phyloP scores from a whole-genome alignment of 2,329 filamentous ascomycete genomes.

The Pezicula radicicola region DNA sequence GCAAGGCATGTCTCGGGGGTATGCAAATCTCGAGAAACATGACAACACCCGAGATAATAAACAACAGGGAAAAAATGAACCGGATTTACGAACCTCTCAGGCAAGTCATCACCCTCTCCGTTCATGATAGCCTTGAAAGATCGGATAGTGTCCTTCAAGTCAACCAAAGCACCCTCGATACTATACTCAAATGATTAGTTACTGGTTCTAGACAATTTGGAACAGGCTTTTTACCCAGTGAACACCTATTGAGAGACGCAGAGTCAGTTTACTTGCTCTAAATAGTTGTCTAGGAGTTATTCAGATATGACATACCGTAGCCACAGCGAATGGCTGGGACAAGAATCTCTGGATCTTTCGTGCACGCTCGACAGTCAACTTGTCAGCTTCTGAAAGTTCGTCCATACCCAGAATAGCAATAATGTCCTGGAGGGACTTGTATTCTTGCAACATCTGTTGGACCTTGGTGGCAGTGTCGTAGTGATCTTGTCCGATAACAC shows the following conservation, averaged over 20 bases:
- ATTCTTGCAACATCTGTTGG: slow-evolving; percentile 99
- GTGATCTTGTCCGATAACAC: slow-evolving; percentile 97
- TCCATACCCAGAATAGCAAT: slow-evolving; percentile 99
- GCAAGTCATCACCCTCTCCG: slow-evolving; percentile 93
- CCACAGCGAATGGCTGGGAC: slow-evolving; percentile 95
- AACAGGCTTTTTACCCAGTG: too few relatives aligned
- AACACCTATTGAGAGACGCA: too few relatives aligned
- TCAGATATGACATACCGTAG: slow-evolving; percentile 34
- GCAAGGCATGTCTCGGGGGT: too few relatives aligned
- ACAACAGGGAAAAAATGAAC: slow-evolving; percentile 19
- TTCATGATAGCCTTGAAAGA: slow-evolving; percentile 86
- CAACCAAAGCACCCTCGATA: slow-evolving; percentile 84
- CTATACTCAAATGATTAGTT: too few relatives aligned
- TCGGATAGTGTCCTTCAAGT: slow-evolving; percentile 96
- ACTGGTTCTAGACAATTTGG: too few relatives aligned
- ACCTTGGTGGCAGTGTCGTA: slow-evolving; percentile 92
- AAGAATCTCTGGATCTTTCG: slow-evolving; percentile 99
- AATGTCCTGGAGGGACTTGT: slow-evolving; percentile 99
- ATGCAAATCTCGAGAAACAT: too few relatives aligned
- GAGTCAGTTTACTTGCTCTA: too few relatives aligned
- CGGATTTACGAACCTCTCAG: slow-evolving; percentile 29
- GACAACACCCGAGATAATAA: background rate
- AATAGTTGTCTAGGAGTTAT: too few relatives aligned
- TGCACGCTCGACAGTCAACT: slow-evolving; percentile 99
- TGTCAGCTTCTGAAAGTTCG: slow-evolving; percentile 97